phyloP scores from a whole-genome alignment of 31 red algal genomes.

The Porphyra umbilicalis region DNA sequence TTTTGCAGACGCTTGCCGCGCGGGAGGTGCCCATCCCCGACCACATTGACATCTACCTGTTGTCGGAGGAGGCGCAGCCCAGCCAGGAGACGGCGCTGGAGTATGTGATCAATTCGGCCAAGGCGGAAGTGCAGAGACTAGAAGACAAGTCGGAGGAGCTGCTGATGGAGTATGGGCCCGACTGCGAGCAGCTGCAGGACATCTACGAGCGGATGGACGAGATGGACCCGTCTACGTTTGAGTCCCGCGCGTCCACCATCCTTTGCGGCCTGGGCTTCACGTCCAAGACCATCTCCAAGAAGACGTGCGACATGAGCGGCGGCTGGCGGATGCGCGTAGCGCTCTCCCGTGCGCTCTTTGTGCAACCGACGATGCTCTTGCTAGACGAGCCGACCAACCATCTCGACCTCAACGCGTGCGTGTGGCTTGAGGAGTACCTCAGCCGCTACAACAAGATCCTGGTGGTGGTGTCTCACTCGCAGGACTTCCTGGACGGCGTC shows the following conservation, averaged over 20 bases:
- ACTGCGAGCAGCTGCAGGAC: conserved; percentile 53
- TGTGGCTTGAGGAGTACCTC: conserved; percentile 95
- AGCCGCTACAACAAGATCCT: conserved; percentile 78
- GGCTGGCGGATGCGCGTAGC: conserved; percentile 99
- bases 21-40: conserved; percentile 82
- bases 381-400: conserved; percentile 99
- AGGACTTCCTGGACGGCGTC: conserved; percentile 86
- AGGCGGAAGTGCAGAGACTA: conserved; percentile 51
- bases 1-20: conserved; percentile 70
- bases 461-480: conserved; percentile 89
- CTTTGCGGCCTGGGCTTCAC: conserved; percentile 77
- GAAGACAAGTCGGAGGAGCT: conserved; percentile 50
- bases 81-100: conserved; percentile 67
- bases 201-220: conserved; percentile 82
- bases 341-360: conserved; percentile 87
- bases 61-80: conserved; percentile 75
- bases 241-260: conserved; percentile 88
- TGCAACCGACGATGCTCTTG: conserved; percentile 84
- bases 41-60: conserved; percentile 77
- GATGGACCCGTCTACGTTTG: conserved; percentile 60
- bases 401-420: conserved; percentile 83
- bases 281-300: conserved; percentile 49
- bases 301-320: conserved; percentile 79
- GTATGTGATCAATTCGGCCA: conserved; percentile 75
- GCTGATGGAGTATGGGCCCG: conserved; percentile 46